Evolutionary conservation across 2,329 filamentous ascomycete species (phyloP), one percentile per base, ranked within the genome.

Genomic region (Fusarium oxysporum): DNA sequence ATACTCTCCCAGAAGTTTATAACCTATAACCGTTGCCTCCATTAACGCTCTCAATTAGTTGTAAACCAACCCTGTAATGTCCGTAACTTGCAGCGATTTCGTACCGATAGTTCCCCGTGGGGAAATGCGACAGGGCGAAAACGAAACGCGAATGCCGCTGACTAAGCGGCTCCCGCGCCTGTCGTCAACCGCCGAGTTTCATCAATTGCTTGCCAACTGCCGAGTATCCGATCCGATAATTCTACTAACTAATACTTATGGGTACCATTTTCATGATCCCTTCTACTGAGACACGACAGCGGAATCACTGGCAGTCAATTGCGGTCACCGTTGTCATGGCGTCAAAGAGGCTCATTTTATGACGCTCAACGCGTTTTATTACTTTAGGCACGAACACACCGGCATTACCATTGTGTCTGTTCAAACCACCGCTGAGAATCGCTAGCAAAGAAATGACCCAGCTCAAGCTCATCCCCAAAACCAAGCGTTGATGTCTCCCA

Each of bases 361-460:
- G 16, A 25, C 30, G 1, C n/a, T 16, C 4, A 8, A 23, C n/a
- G n/a, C 47, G 30, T 33, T 33, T 8, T 33, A 23, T 14, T 0
- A 19, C 16, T 33, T 8, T 33, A 25, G 30, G 3, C 47, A 14
- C 30, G n/a, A 35, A 19, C 3, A 21, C 25, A 33, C 17, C 11
- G 6, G 16, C 6, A 33, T 6, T 47, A 30, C 62, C 47, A 65
- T 0, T 64, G 59, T 17, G 37, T 28, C 16, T 33, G 62, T 6
- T 65, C 64, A 12, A 67, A 67, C 64, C 64, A 67, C 16, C 40
- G 35, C 38, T 67, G 64, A 0, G 45, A 58, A 23, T 65, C 64
- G 3, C 44, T 67, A 0, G 62, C 40, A 16, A 67, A 65, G 12
- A 67, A 67, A 33, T 65, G 64, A 1, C 64, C 64, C 8, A 67